These are phyloP conservation scores for Allium fistulosum DNA, from an alignment of 106 monocot species.

Conservation along the genomic window DNA sequence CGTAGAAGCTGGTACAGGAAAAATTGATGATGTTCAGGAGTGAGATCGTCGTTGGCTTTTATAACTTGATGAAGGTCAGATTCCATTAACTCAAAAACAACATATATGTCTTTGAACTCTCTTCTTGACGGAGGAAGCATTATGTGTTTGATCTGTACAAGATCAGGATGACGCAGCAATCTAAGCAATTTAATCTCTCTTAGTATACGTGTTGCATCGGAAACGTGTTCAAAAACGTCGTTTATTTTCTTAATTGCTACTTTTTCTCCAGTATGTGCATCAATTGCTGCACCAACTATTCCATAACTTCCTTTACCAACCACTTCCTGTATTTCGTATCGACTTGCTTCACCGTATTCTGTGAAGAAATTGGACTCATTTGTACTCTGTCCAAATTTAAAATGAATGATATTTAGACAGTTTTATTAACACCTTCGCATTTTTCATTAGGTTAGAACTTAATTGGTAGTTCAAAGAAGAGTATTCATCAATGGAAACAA, in stretches of 20 bases:
- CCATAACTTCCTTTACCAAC: conserved; percentile 77
- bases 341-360: conserved; percentile 67
- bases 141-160: conserved; percentile 71
- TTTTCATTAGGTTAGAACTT: too few relatives aligned
- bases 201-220: conserved; percentile 59
- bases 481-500: too few relatives aligned
- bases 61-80: conserved; percentile 75
- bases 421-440: too few relatives aligned
- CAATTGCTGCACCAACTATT: conserved; percentile 55
- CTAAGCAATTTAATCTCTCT: conserved; percentile 70
- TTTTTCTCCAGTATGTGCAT: conserved; percentile 53
- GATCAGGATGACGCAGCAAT: conserved; percentile 55
- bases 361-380: conserved; percentile 58
- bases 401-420: too few relatives aligned
- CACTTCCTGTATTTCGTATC: conserved; percentile 61
- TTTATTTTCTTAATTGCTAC: conserved; percentile 79
- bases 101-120: conserved; percentile 72
- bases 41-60: conserved; percentile 71
- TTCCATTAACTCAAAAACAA: conserved; percentile 81
- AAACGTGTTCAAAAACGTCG: conserved; percentile 67
- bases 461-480: too few relatives aligned
- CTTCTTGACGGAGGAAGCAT: conserved; percentile 72
- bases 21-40: conserved; percentile 55
- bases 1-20: conserved; percentile 68
- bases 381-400: too few relatives aligned